These are phyloP conservation scores for Cytidiella melzeri DNA, from an alignment of 768 basidiomycete species.

Conservation along the genomic window DNA sequence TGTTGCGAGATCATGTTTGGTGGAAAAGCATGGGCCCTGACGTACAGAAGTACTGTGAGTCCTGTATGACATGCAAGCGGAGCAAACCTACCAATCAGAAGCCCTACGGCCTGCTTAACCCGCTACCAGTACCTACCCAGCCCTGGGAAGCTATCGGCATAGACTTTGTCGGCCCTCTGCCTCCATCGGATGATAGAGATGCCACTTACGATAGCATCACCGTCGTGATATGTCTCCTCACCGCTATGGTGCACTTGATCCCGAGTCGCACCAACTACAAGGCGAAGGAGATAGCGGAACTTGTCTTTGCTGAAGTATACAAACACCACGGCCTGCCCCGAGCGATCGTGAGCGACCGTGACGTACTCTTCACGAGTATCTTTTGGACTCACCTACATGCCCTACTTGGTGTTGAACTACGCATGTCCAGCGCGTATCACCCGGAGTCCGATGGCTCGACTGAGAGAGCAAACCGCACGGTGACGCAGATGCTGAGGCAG, in stretches of 20 bases:
- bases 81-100: conserved; percentile 17
- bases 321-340: conserved; percentile 34
- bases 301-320: conserved; percentile 31
- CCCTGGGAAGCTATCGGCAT: conserved; percentile 26
- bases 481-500: no score
- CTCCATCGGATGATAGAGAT: conserved; percentile 17
- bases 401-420: no score
- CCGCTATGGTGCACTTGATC: conserved; percentile 23
- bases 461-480: no score
- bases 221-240: conserved; percentile 21
- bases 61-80: conserved; percentile 18
- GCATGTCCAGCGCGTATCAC: conserved; percentile 33
- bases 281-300: conserved; percentile 29
- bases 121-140: conserved; percentile 17
- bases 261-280: conserved; percentile 25
- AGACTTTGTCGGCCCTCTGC: conserved; percentile 24
- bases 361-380: conserved; percentile 34
- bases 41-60: conserved; percentile 21
- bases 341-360: conserved; percentile 32
- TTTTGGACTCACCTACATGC: conserved; percentile 26
- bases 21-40: conserved; percentile 33
- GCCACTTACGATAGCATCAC: conserved; percentile 21
- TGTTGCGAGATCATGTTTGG: conserved; percentile 32
- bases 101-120: conserved; percentile 21
- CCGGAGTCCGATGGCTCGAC: no score